Evolutionary conservation across 208 protist genomes (phyloP).

Genomic region (Herpetomonas tarakana): DNA sequence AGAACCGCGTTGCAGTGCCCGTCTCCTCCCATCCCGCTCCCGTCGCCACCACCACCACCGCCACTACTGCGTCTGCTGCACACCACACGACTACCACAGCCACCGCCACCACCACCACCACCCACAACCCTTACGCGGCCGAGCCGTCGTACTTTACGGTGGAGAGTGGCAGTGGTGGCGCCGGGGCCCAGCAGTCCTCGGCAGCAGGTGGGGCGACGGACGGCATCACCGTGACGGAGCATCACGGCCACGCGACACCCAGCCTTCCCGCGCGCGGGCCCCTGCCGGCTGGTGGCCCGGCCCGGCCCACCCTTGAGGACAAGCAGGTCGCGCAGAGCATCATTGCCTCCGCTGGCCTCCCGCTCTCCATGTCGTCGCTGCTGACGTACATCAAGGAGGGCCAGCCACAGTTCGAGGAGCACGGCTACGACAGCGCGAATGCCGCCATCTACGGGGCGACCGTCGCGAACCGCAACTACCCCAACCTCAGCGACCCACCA

Average conservation of each 20-base stretch:
- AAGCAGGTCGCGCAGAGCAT: constrained; percentile 41
- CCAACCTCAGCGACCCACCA: constrained; percentile 36
- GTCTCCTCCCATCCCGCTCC: not conserved
- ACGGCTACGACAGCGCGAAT: not conserved
- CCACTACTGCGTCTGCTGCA: too few relatives aligned
- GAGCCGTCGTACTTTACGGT: constrained; percentile 2
- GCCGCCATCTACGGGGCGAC: constrained; percentile 12
- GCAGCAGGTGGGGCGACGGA: not conserved
- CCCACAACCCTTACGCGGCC: constrained; percentile 4
- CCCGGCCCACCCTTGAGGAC: constrained; percentile 34
- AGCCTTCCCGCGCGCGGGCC: constrained; percentile 3
- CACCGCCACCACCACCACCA: not conserved
- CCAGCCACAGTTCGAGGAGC: constrained; percentile 24
- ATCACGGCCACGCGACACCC: not conserved
- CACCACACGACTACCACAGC: not conserved
- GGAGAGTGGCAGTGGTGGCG: not conserved
- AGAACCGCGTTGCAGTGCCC: not conserved
- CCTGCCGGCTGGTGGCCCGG: constrained; percentile 10
- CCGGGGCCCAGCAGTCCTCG: too few relatives aligned
- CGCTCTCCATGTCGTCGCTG: constrained; percentile 41
- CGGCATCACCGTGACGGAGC: constrained; percentile 1
- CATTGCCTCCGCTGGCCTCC: constrained; percentile 60
- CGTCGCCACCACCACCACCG: not conserved
- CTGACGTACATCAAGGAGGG: constrained; percentile 53
- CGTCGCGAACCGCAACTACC: constrained; percentile 42